These are phyloP conservation scores for Xerocomus minutiporus DNA, from an alignment of 1,284 basidiomycete species.

Conservation along the genomic window DNA sequence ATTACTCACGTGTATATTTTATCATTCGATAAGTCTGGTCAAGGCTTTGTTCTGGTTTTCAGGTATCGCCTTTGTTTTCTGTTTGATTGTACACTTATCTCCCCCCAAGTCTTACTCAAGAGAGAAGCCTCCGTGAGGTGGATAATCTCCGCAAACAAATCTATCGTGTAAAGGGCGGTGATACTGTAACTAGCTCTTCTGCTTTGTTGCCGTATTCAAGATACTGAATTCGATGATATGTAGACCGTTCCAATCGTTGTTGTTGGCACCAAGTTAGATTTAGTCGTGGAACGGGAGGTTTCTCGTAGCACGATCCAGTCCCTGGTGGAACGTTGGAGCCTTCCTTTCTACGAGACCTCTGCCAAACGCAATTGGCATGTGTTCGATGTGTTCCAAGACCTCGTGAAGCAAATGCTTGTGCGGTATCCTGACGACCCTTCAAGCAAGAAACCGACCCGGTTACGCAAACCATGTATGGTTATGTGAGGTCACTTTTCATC, in stretches of 20 bases:
- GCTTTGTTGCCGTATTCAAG: background rate
- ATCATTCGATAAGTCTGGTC: slow-evolving; percentile 49
- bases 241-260: slow-evolving; percentile 77
- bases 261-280: slow-evolving; percentile 86
- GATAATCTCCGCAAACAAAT: slow-evolving; percentile 79
- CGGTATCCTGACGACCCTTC: slow-evolving; percentile 51
- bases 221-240: slow-evolving; percentile 12
- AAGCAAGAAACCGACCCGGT: slow-evolving; percentile 37
- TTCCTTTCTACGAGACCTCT: slow-evolving; percentile 83
- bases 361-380: slow-evolving; percentile 81
- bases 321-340: slow-evolving; percentile 62
- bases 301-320: slow-evolving; percentile 60
- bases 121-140: slow-evolving; percentile 72
- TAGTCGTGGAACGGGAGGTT: slow-evolving; percentile 79
- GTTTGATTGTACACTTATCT: slow-evolving; percentile 10
- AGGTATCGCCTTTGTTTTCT: slow-evolving; percentile 42
- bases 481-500: slow-evolving; percentile 43
- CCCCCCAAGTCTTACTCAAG: slow-evolving; percentile 61
- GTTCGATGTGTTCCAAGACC: slow-evolving; percentile 72
- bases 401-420: slow-evolving; percentile 69
- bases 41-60: slow-evolving; percentile 80
- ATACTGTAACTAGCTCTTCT: slow-evolving; percentile 42
- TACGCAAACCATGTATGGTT: slow-evolving; percentile 45
- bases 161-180: slow-evolving; percentile 69
- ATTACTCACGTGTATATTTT: slow-evolving; percentile 4